These are phyloP conservation scores for Tetrapyrgos nigripes DNA, from an alignment of 1,284 basidiomycete genomes.

Conservation along the genomic window DNA sequence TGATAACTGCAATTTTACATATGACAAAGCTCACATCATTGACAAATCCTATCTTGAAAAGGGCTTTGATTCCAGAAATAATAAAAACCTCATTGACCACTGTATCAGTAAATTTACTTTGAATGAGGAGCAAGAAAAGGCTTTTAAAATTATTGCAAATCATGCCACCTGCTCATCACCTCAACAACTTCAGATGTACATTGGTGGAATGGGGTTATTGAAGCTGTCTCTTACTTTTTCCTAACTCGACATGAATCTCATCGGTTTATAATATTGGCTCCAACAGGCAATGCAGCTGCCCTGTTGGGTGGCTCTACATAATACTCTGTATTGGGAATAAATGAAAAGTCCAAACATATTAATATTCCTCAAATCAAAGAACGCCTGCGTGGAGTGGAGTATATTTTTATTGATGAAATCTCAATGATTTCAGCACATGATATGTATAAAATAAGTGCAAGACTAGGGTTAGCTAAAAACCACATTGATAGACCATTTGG, in stretches of 20 bases:
- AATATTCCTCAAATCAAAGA: neutral
- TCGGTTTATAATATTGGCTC: constrained; percentile 31
- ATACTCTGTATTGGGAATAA: constrained; percentile 32
- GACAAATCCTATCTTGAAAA: constrained; percentile 19
- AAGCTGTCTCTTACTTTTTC: neutral
- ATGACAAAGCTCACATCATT: constrained; percentile 11
- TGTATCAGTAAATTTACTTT: constrained; percentile 20
- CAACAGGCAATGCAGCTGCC: no score
- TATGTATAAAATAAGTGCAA: constrained; percentile 15
- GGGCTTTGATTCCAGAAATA: no score
- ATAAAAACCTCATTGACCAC: constrained; percentile 2
- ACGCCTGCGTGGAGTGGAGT: constrained; percentile 13
- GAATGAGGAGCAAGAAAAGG: constrained; percentile 36
- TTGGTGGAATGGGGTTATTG: no score
- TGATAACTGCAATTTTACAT: neutral
- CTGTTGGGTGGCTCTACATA: constrained; percentile 35
- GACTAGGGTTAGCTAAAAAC: neutral
- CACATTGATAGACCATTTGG: constrained; percentile 15
- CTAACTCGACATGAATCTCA: constrained; percentile 25
- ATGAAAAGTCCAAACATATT: constrained; percentile 4
- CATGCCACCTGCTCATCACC: no score
- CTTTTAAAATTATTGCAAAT: constrained; percentile 32
- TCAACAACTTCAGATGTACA: no score
- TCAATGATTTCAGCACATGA: constrained; percentile 21
- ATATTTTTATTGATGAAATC: constrained; percentile 24